Evolutionary conservation across 768 basidiomycete genomes (phyloP), one percentile per base, ranked within the genome.

Genomic region (Coprinopsis sp.): DNA sequence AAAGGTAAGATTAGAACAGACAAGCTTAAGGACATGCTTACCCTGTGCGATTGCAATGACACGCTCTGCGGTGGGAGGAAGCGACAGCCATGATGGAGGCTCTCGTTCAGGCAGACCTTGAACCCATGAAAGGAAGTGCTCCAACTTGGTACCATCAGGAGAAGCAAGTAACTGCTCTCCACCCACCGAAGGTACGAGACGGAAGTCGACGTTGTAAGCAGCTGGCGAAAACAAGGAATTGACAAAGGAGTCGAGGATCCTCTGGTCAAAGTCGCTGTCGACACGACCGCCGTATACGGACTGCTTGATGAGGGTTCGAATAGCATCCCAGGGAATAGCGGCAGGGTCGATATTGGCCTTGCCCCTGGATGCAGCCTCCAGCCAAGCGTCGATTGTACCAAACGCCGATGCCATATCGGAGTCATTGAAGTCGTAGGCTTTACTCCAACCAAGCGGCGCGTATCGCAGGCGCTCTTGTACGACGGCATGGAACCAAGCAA

Each of bases 401-500:
- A 91, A 87, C 1, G 94, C 94, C 10, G 95, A 87, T 13, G 87
- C 80, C 79, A 96, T 88, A 61, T 99, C 96, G 4, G 95, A 96
- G 62, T 98, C 94, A 65, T 99, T 99, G 80, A 98, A 98, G 64
- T 98, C 96, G 67, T 98, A 98, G 0, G 77, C 76, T 68, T 96
- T 91, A 63, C 87, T 94, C 93, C 95, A 99, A 0, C 96, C 95
- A 13, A 99, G 71, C 5, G 96, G 96, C 7, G 85, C 89, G 63
- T 97, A 99, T 33, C 95, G 89, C 11, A 98, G 73, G 51, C 96
- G 90, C 65, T 98, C 96, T 67, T 96, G 94, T 1, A 98, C 85
- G 16, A 98, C 82, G 11, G 96, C 94, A 58, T 99, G 96, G 86
- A 98, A 96, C 94, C 95, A 99, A 1, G 96, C 91, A 24, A 98